These are phyloP conservation scores for Aplosporella prunicola DNA, from an alignment of 2,329 filamentous ascomycete species.

Conservation along the genomic window DNA sequence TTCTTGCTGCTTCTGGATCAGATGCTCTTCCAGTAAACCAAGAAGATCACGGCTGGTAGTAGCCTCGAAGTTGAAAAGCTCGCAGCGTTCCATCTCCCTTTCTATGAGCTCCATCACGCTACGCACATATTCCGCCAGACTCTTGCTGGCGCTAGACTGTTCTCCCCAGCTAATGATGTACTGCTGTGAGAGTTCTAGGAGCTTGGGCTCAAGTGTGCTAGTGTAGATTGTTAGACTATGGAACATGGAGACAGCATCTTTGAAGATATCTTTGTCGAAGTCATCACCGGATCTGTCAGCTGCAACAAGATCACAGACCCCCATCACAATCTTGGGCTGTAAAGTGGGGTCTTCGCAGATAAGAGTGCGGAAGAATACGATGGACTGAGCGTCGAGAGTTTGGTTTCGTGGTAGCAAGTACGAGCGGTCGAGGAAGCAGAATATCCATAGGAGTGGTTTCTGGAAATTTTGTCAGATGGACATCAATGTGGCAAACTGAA, in stretches of 20 bases:
- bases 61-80: conserved; percentile 70
- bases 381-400: conserved; percentile 73
- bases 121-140: conserved; percentile 66
- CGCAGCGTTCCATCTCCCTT: conserved; percentile 65
- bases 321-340: conserved; percentile 49
- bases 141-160: conserved; percentile 49
- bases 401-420: conserved; percentile 70
- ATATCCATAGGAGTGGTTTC: conserved; percentile 74
- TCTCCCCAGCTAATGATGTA: conserved; percentile 66
- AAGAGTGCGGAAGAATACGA: conserved; percentile 60
- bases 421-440: conserved; percentile 87
- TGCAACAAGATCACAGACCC: conserved; percentile 67
- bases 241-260: conserved; percentile 69
- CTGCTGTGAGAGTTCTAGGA: conserved; percentile 56
- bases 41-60: conserved; percentile 73
- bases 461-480: conserved; percentile 24
- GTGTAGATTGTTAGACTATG: conserved; percentile 77
- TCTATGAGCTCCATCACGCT: conserved; percentile 60
- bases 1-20: conserved; percentile 59
- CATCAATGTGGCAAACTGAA: conserved; percentile 11
- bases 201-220: conserved; percentile 66
- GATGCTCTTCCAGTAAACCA: conserved; percentile 58
- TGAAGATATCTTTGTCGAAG: conserved; percentile 54
- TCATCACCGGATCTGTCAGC: conserved; percentile 54
- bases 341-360: conserved; percentile 47